Percentiles rank a stretch among this genome's conserved stretches.
These are phyloP conservation scores for Scytalidium sp. DNA, from an alignment of 2,329 filamentous ascomycete species.

Conservation along the genomic window DNA sequence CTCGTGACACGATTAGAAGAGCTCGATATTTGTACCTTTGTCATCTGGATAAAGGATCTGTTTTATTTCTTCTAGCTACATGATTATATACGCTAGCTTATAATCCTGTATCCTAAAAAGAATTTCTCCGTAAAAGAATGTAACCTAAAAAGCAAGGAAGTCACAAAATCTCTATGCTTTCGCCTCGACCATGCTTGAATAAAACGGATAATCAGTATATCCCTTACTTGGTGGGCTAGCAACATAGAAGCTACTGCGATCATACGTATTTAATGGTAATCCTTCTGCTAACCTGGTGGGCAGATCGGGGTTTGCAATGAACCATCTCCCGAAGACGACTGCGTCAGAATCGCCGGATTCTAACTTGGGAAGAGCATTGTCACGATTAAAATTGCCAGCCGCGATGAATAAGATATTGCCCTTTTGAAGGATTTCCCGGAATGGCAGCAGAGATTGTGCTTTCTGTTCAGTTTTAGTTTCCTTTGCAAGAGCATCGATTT, in stretches of 20 bases:
- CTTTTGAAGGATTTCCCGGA: constrained; percentile 44
- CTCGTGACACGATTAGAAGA: not conserved
- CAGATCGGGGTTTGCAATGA: constrained; percentile 40
- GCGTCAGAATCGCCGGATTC: constrained; percentile 27
- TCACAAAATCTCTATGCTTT: not conserved
- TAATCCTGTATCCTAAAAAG: not conserved
- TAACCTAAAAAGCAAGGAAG: not conserved
- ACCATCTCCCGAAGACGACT: constrained; percentile 36
- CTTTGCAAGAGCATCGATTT: constrained; percentile 45
- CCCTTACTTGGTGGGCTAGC: constrained; percentile 26
- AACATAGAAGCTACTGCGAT: constrained; percentile 29
- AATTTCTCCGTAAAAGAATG: not conserved
- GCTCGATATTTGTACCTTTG: not conserved
- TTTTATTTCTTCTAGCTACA: not conserved
- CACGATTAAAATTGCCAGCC: constrained; percentile 41
- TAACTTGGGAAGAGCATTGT: constrained; percentile 17
- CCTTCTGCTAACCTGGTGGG: constrained; percentile 34
- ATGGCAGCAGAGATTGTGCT: constrained; percentile 37
- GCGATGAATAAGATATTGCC: constrained; percentile 52
- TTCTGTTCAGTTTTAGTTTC: constrained; percentile 36
- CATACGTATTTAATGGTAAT: constrained; percentile 30
- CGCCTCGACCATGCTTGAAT: constrained; percentile 7
- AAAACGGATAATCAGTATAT: constrained; percentile 26
- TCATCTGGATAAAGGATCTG: not conserved
- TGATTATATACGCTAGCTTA: not conserved